These are phyloP conservation scores for Fraxinus greggii DNA, from an alignment of 305 asterid genomes.

Conservation along the genomic window DNA sequence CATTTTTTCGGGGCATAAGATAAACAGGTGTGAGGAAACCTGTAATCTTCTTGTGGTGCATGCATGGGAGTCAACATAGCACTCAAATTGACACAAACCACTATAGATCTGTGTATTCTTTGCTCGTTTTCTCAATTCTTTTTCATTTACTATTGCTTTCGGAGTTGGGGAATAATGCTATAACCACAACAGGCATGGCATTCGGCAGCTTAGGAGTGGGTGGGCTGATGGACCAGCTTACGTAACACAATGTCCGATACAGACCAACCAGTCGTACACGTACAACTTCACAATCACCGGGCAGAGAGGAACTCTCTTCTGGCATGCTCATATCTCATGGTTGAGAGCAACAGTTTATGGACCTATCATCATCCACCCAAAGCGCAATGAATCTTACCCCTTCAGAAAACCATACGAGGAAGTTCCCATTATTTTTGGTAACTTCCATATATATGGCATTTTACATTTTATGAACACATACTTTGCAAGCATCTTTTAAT, in stretches of 20 bases:
- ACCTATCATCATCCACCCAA: slow-evolving; percentile 53
- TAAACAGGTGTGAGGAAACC: not conserved
- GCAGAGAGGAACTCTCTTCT: slow-evolving; percentile 64
- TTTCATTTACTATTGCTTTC: not conserved
- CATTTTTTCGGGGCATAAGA: not conserved
- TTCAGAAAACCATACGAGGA: slow-evolving; percentile 60
- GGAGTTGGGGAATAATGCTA: not conserved
- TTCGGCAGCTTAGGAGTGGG: slow-evolving; percentile 53
- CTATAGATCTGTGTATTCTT: not conserved
- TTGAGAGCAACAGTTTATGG: slow-evolving; percentile 51
- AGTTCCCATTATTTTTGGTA: slow-evolving; percentile 52
- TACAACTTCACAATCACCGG: slow-evolving; percentile 64
- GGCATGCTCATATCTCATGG: slow-evolving; percentile 71
- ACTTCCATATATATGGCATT: not conserved
- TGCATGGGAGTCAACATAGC: not conserved
- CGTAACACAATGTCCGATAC: slow-evolving; percentile 62
- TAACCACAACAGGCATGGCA: slow-evolving; percentile 47
- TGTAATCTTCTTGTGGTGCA: not conserved
- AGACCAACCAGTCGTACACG: slow-evolving; percentile 43
- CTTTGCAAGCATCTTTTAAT: slow-evolving; percentile 1
- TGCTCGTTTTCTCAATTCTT: not conserved
- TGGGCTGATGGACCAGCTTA: slow-evolving; percentile 65
- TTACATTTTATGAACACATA: not conserved
- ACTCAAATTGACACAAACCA: not conserved
- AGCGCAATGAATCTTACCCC: slow-evolving; percentile 48